Evolutionary conservation across 2,329 filamentous ascomycete species (phyloP), one percentile per base, ranked within the genome.

Genomic region (Paracorniculantispora psalliotae): DNA sequence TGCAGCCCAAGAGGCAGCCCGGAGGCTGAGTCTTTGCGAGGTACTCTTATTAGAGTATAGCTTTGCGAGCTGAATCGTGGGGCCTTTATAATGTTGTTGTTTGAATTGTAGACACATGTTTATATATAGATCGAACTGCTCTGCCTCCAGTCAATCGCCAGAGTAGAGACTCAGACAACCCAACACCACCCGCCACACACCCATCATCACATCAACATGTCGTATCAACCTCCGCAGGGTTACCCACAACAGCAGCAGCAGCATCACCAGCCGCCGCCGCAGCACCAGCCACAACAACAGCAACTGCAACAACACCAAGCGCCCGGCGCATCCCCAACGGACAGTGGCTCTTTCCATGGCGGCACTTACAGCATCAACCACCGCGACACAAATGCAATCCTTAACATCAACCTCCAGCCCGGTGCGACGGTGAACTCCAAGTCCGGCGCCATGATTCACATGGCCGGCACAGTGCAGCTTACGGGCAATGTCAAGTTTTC

Each of bases 401-500:
- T 65, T 39, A 61, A 52, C 51, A 26, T 65, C 19, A 50, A 60
- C 58, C 58, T 65, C 41, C 57, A 61, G 37, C 62, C 46, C 4
- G 62, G 62, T 47, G 61, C 55, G 26, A 26, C 23, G 13, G 43
- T 65, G n/a, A 52, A 56, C 43, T 61, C 62, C 44, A 59, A 57
- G 51, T 51, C 63, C 1, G 63, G 63, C 48, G 62, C 61, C 52
- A 65, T 64, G 63, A 62, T 65, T 30, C 62, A 65, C 56, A 65
- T 65, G 63, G 46, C 62, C 41, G 59, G 58, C 58, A 61, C 58
- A 13, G 46, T 65, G 7, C 57, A 64, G 58, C 61, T 65, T 2
- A 52, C 57, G 2, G 63, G 63, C 55, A 63, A 63, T 48, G 41
- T 62, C 54, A 65, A 65, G 37, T 65, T 65, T 60, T 63, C 61